A percentile compares a stretch with the other conserved stretches of the same genome.
These are phyloP conservation scores for Hypoxylon sp. DNA, from an alignment of 2,329 filamentous ascomycete species.

Conservation along the genomic window DNA sequence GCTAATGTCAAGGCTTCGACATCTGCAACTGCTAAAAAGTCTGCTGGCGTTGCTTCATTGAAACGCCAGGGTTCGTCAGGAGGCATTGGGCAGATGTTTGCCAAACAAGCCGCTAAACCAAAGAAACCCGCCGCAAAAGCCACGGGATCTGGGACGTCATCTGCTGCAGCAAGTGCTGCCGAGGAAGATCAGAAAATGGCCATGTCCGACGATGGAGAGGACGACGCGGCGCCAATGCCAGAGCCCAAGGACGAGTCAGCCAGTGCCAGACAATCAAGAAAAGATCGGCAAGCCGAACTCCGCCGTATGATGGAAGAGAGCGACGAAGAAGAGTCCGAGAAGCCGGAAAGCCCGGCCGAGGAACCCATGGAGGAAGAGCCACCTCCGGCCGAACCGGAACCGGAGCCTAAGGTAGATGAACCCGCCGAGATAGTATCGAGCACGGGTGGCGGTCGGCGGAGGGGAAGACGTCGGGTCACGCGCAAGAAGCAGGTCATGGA, in stretches of 20 bases:
- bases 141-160: constrained; percentile 26
- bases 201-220: constrained; percentile 54
- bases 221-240: constrained; percentile 48
- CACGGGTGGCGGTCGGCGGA: constrained; percentile 47
- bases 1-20: constrained; percentile 46
- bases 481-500: constrained; percentile 54
- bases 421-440: constrained; percentile 50
- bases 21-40: constrained; percentile 58
- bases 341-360: constrained; percentile 45
- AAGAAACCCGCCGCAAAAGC: constrained; percentile 48
- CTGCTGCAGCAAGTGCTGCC: constrained; percentile 33
- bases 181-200: constrained; percentile 46
- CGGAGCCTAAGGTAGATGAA: constrained; percentile 47
- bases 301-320: constrained; percentile 55
- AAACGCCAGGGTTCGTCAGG: constrained; percentile 64
- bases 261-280: constrained; percentile 45
- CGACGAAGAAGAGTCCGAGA: constrained; percentile 49
- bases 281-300: constrained; percentile 50
- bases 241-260: constrained; percentile 44
- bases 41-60: constrained; percentile 52
- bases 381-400: constrained; percentile 44
- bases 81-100: constrained; percentile 55
- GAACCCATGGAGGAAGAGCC: constrained; percentile 50
- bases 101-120: constrained; percentile 51
- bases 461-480: constrained; percentile 51